Base-by-base conservation (phyloP, 345 rosid genomes). In the Erodium maritimum region DNA sequence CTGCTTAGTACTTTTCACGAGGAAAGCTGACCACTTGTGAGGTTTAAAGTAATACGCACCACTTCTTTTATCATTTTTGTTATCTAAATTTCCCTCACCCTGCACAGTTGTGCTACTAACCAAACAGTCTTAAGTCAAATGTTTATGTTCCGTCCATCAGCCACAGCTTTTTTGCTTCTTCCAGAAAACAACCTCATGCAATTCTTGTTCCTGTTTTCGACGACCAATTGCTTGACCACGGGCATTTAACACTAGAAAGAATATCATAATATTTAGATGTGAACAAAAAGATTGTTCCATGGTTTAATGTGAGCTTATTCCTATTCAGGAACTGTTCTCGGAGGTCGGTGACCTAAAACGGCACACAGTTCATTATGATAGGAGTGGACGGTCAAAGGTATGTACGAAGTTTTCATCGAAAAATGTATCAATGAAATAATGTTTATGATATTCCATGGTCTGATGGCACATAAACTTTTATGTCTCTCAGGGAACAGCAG, bases 381-480 rank as follows among this genome's bases (percentile, higher is more conserved):
- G 81, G 75, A 79, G 87, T 63, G 90, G 94, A 67, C 79, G 87
- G 76, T 86, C 87, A 19, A 81, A 81, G 90, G 90, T 83, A 83
- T 34, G 61, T 19, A 22, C n/a, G 61, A 25, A 60, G 54, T 62
- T 69, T 69, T 53, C 16, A 19, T 53, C n/a, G 1, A 53, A 5
- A 22, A 22, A 1, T 2, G 16, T 12, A 11, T 53, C 19, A 53
- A 19, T 9, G 56, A 19, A 13, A 6, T 10, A 19, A 19, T 2
- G 6, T 53, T 3, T 53, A n/a, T 53, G 21, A 5, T 53, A 11
- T 53, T 10, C 18, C 5, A n/a, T n/a, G n/a, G n/a, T 51, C 5
- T 51, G 13, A 5, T 17, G 8, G 13, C 5, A 4, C 5, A n/a
- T n/a, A 1, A 11, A 63, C 19, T 56, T 45, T 56, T 55, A 37